Conservation (phyloP, 306 rosid genomes). For the Corylus heterophylla region DNA sequence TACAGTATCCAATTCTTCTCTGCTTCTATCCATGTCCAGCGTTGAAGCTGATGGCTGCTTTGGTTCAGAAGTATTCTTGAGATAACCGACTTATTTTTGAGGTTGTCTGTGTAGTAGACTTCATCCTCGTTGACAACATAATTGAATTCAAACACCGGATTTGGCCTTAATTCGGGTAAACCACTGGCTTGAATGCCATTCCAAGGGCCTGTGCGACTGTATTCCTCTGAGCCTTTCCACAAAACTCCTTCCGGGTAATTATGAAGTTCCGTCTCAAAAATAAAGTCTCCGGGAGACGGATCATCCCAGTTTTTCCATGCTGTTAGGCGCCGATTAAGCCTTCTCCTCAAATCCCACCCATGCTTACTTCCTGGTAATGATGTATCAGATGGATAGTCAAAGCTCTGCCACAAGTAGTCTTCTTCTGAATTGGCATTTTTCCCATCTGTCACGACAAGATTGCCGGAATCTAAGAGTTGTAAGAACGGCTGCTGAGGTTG, state of each 20-base stretch:
- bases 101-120: slow-evolving; percentile 11
- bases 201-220: slow-evolving; percentile 48
- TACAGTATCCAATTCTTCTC: slow-evolving; percentile 28
- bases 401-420: slow-evolving; percentile 46
- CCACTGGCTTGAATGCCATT: slow-evolving; percentile 37
- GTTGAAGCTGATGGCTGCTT: neutral
- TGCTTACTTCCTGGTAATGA: slow-evolving; percentile 46
- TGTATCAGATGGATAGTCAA: slow-evolving; percentile 45
- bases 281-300: slow-evolving; percentile 45
- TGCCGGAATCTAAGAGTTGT: slow-evolving; percentile 49
- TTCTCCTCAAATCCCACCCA: slow-evolving; percentile 43
- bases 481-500: slow-evolving; percentile 24
- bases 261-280: slow-evolving; percentile 11
- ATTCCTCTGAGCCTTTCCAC: slow-evolving; percentile 27
- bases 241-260: slow-evolving; percentile 30
- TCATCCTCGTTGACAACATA: slow-evolving; percentile 33
- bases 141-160: slow-evolving; percentile 1
- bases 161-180: neutral
- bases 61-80: slow-evolving; percentile 38
- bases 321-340: slow-evolving; percentile 32
- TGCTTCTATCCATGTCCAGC: slow-evolving; percentile 25
- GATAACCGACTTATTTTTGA: neutral
- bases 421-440: slow-evolving; percentile 2
- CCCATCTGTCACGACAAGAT: slow-evolving; percentile 43
- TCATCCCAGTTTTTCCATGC: slow-evolving; percentile 57